Evolutionary conservation across 192 early-diverging fungal species (phyloP).

Genomic region (Coemansia sp.): DNA sequence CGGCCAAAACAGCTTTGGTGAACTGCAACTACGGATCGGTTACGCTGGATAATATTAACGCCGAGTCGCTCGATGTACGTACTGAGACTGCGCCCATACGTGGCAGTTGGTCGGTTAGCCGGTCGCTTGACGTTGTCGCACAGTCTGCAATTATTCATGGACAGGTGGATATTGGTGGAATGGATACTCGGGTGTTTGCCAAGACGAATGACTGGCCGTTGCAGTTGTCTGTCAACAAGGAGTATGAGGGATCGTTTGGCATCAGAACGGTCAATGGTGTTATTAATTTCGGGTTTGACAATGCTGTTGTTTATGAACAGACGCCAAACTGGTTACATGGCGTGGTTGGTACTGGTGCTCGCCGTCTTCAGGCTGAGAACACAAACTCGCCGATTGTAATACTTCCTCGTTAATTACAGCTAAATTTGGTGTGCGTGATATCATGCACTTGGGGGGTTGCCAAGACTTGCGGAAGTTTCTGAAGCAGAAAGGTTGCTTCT

Average conservation of each 20-base stretch:
- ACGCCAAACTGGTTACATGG: neutral
- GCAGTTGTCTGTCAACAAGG: neutral
- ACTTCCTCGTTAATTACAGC: neutral
- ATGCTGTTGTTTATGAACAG: neutral
- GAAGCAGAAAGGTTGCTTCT: neutral
- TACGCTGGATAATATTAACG: neutral
- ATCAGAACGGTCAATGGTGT: neutral
- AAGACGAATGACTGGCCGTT: conserved; percentile 3
- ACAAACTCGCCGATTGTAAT: conserved; percentile 1
- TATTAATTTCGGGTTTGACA: neutral
- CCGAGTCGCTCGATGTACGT: neutral
- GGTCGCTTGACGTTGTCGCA: neutral
- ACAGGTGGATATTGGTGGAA: neutral
- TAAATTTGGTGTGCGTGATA: neutral
- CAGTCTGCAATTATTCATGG: conserved; percentile 3
- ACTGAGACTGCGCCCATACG: conserved; percentile 2
- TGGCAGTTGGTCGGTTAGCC: neutral
- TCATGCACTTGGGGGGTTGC: neutral
- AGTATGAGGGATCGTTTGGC: conserved; percentile 3
- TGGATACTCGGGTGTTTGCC: neutral
- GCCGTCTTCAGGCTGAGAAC: neutral
- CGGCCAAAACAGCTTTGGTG: neutral
- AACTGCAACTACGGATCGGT: neutral
- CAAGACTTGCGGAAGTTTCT: neutral
- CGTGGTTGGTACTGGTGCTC: neutral